Evolutionary conservation across 225 moss, liverwort and hornwort species (phyloP), one percentile per base, ranked within the genome.

Genomic region (Thuidium tamariscinum): DNA sequence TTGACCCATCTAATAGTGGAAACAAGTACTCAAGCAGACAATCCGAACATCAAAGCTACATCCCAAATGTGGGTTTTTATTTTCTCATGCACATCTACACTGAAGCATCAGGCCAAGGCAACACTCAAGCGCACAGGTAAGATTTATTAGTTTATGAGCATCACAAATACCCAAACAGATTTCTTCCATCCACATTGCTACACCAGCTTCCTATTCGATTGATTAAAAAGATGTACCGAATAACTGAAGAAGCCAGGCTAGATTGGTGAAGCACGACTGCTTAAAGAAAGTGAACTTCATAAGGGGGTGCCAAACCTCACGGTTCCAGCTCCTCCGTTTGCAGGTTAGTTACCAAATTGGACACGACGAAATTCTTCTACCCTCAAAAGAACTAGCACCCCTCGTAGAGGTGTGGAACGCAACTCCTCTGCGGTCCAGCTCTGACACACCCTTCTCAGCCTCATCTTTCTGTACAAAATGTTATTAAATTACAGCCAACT

Each of bases 401-500:
- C 37, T 83, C 42, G 16, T 57, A 42, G 44, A 44, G 16, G 11
- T 57, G 22, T 82, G 68, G 68, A 82, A 55, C 39, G 39, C 20
- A 15, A 68, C 54, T 54, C 67, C 52, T 68, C 54, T 82, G 30
- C 10, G 16, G 25, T 57, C 59, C 83, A 83, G 17, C 57, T 70
- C 57, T 59, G 57, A 71, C 57, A 57, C 16, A 30, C 16, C 59
- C 83, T 42, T 44, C 56, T 57, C 84, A 71, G 65, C 61, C 82
- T 44, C 16, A 32, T 42, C 84, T 57, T 34, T 41, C 78, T 79
- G 63, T 83, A 71, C 63, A 86, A 34, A n/a, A 68, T 21, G 62
- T 66, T 89, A 82, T 82, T 87, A 77, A 88, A 82, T 59, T 88
- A 88, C 79, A 90, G 76, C 87, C 87, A 74, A 84, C 90, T 81